phyloP scores from a whole-genome alignment of 768 basidiomycete genomes.

The Fomitopsis serialis region DNA sequence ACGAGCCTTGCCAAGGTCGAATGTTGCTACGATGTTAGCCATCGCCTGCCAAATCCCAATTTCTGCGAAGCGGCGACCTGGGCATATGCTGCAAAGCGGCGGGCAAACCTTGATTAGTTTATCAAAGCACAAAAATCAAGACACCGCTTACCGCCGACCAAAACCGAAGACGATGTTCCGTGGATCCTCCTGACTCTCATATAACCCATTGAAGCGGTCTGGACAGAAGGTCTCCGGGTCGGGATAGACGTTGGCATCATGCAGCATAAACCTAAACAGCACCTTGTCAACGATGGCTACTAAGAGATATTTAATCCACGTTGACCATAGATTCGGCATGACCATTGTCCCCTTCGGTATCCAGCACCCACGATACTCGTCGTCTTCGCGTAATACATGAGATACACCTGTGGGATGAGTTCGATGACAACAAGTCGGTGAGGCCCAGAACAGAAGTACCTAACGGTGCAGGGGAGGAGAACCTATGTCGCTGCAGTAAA shows the following conservation, averaged over 20 bases:
- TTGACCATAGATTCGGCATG: constrained; percentile 1
- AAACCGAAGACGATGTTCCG: constrained; percentile 50
- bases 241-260: not conserved
- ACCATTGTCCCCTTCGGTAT: not conserved
- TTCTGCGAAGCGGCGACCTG: constrained; percentile 48
- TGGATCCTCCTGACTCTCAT: constrained; percentile 26
- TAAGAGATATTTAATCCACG: not conserved
- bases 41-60: constrained; percentile 39
- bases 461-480: too few species aligned
- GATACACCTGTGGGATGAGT: not conserved
- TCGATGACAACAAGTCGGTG: too few species aligned
- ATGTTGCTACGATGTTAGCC: constrained; percentile 39
- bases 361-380: not conserved
- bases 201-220: not conserved
- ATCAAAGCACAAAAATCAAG: not conserved
- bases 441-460: too few species aligned
- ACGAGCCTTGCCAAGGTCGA: constrained; percentile 36
- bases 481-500: too few species aligned
- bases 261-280: not conserved
- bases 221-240: not conserved
- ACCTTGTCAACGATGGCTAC: not conserved
- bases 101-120: not conserved
- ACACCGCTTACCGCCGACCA: constrained; percentile 31
- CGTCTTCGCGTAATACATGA: not conserved
- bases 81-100: constrained; percentile 36